phyloP scores from a whole-genome alignment of 371 early-diverging fungal genomes.

The Mortierella sp. region DNA sequence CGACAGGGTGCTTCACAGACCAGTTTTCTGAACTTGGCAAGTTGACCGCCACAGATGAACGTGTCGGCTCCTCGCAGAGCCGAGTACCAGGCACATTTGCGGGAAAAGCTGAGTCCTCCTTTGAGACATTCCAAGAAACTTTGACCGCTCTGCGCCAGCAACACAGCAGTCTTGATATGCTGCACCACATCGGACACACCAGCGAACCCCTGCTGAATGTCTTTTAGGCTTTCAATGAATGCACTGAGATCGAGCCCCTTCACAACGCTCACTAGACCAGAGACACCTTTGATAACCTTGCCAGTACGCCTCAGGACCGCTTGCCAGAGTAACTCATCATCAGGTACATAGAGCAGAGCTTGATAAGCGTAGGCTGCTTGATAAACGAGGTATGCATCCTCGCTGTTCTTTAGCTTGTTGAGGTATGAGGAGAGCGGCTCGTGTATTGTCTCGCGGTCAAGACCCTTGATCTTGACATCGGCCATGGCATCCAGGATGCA shows the following conservation, averaged over 20 bases:
- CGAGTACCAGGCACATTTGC: no score
- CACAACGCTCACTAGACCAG: background rate
- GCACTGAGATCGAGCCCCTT: constrained; percentile 6
- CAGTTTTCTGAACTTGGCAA: no score
- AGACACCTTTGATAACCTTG: background rate
- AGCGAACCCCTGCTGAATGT: constrained; percentile 2
- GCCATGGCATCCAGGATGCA: constrained; percentile 18
- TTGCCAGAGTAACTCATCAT: constrained; percentile 8
- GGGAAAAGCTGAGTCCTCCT: no score
- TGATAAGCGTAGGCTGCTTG: constrained; percentile 13
- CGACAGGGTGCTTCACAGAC: no score
- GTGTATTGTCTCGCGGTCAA: constrained; percentile 5
- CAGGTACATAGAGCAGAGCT: constrained; percentile 2
- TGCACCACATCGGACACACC: background rate
- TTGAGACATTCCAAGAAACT: background rate
- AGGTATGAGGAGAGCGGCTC: background rate
- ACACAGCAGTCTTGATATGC: background rate
- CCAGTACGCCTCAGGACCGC: background rate
- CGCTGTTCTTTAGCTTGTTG: background rate
- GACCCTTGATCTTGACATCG: constrained; percentile 4
- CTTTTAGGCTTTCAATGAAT: background rate
- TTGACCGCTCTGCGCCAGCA: constrained; percentile 7
- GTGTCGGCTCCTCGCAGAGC: no score
- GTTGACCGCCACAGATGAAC: no score
- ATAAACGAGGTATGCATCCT: no score